Evolutionary conservation across 2,329 filamentous ascomycete genomes (phyloP), one percentile per base, ranked within the genome.

Genomic region (Epichloe amarillans): DNA sequence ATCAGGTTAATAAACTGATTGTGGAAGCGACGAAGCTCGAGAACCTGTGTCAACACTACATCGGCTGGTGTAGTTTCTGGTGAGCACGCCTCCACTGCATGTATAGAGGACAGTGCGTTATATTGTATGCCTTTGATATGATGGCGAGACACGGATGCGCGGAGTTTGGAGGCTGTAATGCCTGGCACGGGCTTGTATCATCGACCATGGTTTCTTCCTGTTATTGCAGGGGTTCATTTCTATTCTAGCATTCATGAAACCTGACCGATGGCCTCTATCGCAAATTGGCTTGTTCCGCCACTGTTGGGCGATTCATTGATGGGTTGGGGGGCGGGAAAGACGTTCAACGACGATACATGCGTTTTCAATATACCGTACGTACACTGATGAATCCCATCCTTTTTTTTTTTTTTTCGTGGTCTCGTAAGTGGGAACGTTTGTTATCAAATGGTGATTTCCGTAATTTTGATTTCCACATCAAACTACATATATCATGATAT

Each of bases 51-150:
- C 93, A 97, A 74, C 93, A 97, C 72, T 98, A 96, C 66, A 95
- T 97, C 60, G 93, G 93, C 56, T 97, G 91, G 91, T 97, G 91
- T 70, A 94, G 88, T 69, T 97, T 96, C 76, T 97, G 91, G 91
- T 97, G 69, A 64, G 40, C 47, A 47, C 12, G 26, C 33, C 45
- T 39, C 35, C 23, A 23, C 26, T 15, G 33, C 30, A 26, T 15
- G 10, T 26, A 30, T 26, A 37, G 35, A 26, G 47, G 47, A 37
- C 12, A 21, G 21, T 46, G 45, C 26, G 15, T 47, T 45, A 17
- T n/a, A 14, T 15, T 35, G 37, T 30, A 41, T 40, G 38, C 26
- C 21, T 23, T 33, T 41, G 26, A 33, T 47, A 37, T 46, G 7
- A 44, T 40, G 3, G 39, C 7, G 8, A 21, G 39, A 11, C 15